Evolutionary conservation across 495 filamentous ascomycete species (phyloP), one percentile per base, ranked within the genome.

Genomic region (Aspergillus panamensis): DNA sequence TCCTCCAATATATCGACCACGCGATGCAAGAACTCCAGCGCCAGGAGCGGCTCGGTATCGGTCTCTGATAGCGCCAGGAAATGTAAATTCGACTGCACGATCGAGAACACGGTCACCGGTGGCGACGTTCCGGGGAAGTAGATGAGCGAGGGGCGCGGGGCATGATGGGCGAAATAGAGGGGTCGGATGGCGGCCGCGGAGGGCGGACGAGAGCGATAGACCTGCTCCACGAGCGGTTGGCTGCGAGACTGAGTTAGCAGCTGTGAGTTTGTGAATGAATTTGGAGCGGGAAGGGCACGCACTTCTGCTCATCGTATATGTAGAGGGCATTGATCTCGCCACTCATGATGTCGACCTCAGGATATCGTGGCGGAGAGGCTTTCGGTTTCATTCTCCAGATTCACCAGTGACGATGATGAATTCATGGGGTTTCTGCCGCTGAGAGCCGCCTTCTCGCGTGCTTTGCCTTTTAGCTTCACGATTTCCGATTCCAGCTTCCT

Each of bases 291-390:
- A 51, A 50, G 42, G 32, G 9, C 42, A 64, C 79, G 66, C 73
- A 94, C 91, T 90, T 91, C 71, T 89, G 82, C 76, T 96, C 91
- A 80, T 97, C 91, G 71, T 87, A 96, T 69, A 98, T 91, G 80
- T 97, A 95, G 66, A 98, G 77, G 65, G 94, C 94, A 81, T 96
- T 92, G 66, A 98, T 88, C 69, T 88, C 85, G 75, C 88, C 84
- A 81, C 86, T 91, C 84, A 90, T 90, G 59, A 60, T 77, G 63
- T 45, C 62, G 62, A 61, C 63, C 33, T 52, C 59, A 32, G 35
- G 35, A 39, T 25, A 25, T 30, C 16, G 42, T 39, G 53, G n/a
- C 35, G 42, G 21, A 45, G 40, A 9, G 42, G 16, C 21, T 19
- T 14, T 48, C 37, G 57, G 48, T 53, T 25, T 25, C 25, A 25